phyloP scores from a whole-genome alignment of 1,284 basidiomycete species.

The Agroathelia rolfsii region DNA sequence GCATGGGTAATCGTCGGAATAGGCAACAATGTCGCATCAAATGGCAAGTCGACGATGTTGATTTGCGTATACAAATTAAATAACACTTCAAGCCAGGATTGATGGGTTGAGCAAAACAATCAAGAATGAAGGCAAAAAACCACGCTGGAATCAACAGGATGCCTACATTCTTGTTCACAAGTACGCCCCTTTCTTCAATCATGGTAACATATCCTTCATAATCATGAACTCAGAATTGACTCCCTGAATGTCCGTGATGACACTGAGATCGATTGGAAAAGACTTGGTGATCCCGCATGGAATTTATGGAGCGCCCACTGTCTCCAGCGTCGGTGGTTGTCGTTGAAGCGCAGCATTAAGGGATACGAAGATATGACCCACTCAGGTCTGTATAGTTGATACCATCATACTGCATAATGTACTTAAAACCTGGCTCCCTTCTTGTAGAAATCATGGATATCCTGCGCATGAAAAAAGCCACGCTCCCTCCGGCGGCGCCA shows the following conservation, averaged over 20 bases:
- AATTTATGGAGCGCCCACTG: conserved; percentile 75
- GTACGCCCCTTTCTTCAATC: conserved; percentile 31
- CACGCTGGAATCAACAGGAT: conserved; percentile 67
- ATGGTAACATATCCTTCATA: conserved; percentile 3
- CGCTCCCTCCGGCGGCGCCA: conserved; percentile 33
- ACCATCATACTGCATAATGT: not conserved
- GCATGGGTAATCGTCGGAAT: conserved; percentile 65
- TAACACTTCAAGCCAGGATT: conserved; percentile 37
- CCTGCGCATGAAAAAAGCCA: conserved; percentile 57
- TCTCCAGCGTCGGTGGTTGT: conserved; percentile 67
- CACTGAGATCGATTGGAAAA: conserved; percentile 79
- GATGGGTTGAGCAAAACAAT: conserved; percentile 62
- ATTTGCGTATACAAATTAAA: conserved; percentile 4
- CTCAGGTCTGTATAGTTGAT: conserved; percentile 47
- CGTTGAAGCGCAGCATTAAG: conserved; percentile 65
- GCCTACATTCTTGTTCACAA: conserved; percentile 73
- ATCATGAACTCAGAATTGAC: conserved; percentile 43
- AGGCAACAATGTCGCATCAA: conserved; percentile 79
- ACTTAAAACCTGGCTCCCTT: conserved; percentile 8
- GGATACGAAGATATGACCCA: conserved; percentile 71
- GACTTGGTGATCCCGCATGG: conserved; percentile 61
- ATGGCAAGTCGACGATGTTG: conserved; percentile 38
- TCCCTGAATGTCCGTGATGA: conserved; percentile 66
- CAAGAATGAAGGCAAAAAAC: conserved; percentile 57
- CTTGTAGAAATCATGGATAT: conserved; percentile 70